These are phyloP conservation scores for Fraxinus sp. DNA, from an alignment of 305 asterid genomes.

Conservation along the genomic window DNA sequence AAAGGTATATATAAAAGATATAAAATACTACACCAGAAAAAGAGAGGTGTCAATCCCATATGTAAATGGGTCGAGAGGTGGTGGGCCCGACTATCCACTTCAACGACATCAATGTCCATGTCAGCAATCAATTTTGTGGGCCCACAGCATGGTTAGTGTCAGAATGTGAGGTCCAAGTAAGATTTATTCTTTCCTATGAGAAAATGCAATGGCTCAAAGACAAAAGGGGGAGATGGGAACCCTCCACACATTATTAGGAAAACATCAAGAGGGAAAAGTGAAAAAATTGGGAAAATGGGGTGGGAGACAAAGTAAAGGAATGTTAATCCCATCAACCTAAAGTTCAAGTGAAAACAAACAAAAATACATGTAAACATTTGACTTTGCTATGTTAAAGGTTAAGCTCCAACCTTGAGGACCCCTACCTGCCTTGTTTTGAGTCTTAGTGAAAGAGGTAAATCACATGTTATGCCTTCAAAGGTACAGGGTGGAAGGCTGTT, in stretches of 20 bases:
- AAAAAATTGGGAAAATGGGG: not conserved
- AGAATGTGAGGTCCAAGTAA: constrained; percentile 23
- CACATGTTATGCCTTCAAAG: too few species aligned
- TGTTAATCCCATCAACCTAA: constrained; percentile 62
- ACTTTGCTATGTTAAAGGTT: constrained; percentile 34
- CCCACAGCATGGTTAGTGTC: not conserved
- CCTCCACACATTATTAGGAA: constrained; percentile 20
- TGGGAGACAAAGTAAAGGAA: constrained; percentile 70
- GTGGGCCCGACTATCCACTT: constrained; percentile 67
- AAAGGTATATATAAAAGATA: not conserved
- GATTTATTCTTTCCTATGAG: constrained; percentile 48
- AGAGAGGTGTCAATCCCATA: not conserved
- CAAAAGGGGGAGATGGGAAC: constrained; percentile 44
- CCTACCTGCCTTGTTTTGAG: too few species aligned
- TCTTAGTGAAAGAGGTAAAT: too few species aligned
- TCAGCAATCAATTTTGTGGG: constrained; percentile 44
- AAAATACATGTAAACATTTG: constrained; percentile 30
- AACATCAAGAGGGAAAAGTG: not conserved
- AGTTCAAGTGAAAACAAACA: constrained; percentile 25
- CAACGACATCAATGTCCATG: constrained; percentile 48
- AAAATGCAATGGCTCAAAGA: constrained; percentile 49
- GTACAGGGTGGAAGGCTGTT: too few species aligned
- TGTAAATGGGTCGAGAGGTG: constrained; percentile 24
- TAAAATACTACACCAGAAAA: not conserved
- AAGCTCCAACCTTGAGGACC: too few species aligned